Evolutionary conservation across 2,329 filamentous ascomycete species (phyloP).

Genomic region (Fusarium nodosum): DNA sequence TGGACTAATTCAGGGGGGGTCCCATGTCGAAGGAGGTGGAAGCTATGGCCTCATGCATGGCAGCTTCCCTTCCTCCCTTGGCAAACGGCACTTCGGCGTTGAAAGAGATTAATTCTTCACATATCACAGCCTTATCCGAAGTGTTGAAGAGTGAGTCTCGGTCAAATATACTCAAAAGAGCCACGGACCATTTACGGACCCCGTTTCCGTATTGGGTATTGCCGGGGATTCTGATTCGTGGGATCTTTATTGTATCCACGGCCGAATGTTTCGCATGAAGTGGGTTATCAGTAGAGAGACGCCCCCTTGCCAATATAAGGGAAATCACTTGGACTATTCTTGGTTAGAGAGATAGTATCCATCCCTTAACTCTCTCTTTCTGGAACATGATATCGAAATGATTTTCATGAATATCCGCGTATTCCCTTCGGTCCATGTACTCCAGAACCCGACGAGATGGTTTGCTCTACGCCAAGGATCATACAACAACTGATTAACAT

Average conservation of each 20-base stretch:
- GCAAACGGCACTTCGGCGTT: slow-evolving; percentile 42
- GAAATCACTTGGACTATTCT: not conserved
- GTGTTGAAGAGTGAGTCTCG: not conserved
- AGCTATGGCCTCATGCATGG: slow-evolving; percentile 2
- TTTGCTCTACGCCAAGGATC: slow-evolving; percentile 13
- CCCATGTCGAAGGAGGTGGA: slow-evolving; percentile 10
- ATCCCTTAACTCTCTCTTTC: not conserved
- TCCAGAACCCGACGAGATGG: slow-evolving; percentile 21
- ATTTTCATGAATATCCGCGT: slow-evolving; percentile 1
- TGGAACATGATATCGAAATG: slow-evolving; percentile 18
- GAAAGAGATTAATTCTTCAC: not conserved
- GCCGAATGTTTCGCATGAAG: slow-evolving; percentile 18
- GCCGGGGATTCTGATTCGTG: slow-evolving; percentile 38
- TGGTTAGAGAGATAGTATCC: not conserved
- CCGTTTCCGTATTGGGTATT: slow-evolving; percentile 37
- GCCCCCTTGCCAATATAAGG: slow-evolving; percentile 20
- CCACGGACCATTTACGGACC: slow-evolving; percentile 26
- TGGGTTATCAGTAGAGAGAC: slow-evolving; percentile 26
- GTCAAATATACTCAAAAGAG: slow-evolving; percentile 13
- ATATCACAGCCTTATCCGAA: slow-evolving; percentile 20
- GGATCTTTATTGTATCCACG: slow-evolving; percentile 12
- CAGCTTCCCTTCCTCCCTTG: slow-evolving; percentile 22
- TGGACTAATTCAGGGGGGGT: not conserved
- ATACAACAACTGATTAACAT: slow-evolving; percentile 3
- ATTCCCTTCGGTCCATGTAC: slow-evolving; percentile 4